These are phyloP conservation scores for Globisporangium lucens DNA, from an alignment of 352 stramenopile genomes.

Conservation along the genomic window DNA sequence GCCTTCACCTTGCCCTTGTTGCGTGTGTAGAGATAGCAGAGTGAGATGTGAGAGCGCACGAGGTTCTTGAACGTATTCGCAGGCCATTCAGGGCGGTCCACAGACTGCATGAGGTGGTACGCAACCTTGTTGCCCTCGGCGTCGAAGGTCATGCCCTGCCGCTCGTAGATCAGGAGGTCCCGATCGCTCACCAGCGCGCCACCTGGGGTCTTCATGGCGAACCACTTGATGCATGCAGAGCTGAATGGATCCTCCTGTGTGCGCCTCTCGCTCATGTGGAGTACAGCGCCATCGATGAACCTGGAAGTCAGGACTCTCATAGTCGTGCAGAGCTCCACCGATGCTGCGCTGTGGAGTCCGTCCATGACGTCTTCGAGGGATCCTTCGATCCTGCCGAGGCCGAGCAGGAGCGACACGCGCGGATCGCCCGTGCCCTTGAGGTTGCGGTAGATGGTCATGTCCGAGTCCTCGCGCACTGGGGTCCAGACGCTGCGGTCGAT, in stretches of 20 bases:
- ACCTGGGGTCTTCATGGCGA: constrained; percentile 26
- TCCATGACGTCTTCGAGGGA: constrained; percentile 49
- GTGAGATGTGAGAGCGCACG: constrained; percentile 22
- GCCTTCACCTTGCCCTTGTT: constrained; percentile 15
- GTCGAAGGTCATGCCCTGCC: constrained; percentile 33
- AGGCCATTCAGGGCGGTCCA: constrained; percentile 29
- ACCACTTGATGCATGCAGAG: constrained; percentile 45
- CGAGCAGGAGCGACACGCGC: constrained; percentile 24
- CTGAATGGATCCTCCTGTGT: constrained; percentile 27
- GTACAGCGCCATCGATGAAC: constrained; percentile 29
- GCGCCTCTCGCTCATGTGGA: constrained; percentile 30
- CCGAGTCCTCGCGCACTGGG: constrained; percentile 29
- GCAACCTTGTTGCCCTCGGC: constrained; percentile 31
- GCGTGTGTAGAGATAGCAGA: constrained; percentile 35
- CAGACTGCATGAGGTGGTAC: constrained; percentile 44
- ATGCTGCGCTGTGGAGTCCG: constrained; percentile 32
- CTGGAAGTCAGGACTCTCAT: constrained; percentile 32
- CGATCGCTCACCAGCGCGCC: constrained; percentile 30
- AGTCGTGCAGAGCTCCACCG: constrained; percentile 36
- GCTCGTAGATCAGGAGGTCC: constrained; percentile 50
- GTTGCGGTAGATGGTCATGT: constrained; percentile 49
- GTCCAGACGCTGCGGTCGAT: constrained; percentile 28
- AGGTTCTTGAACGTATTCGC: constrained; percentile 25
- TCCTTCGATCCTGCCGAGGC: constrained; percentile 29
- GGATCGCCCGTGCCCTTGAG: constrained; percentile 36